Evolutionary conservation across 106 monocot genomes (phyloP).

Genomic region (Chionographis japonica): DNA sequence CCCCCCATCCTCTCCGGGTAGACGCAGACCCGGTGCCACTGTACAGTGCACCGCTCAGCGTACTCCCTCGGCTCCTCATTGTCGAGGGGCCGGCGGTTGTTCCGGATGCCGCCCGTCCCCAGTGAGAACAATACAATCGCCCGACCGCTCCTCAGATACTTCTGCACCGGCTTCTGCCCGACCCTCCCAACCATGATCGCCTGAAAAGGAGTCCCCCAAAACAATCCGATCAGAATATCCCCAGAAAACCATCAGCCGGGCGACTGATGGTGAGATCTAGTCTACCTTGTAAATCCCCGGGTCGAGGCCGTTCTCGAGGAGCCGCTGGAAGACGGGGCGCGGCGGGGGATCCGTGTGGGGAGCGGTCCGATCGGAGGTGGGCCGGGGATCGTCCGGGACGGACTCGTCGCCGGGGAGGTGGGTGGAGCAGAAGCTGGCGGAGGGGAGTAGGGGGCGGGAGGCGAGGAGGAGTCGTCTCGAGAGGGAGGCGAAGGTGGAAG

Average conservation of each 20-base stretch:
- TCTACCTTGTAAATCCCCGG: conserved; percentile 74
- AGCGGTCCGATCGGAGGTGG: background rate
- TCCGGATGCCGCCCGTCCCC: conserved; percentile 86
- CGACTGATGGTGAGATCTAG: background rate
- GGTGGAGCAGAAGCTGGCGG: conserved; percentile 8
- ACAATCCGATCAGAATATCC: background rate
- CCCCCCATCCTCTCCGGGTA: conserved; percentile 57
- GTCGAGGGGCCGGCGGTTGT: conserved; percentile 89
- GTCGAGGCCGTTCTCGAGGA: conserved; percentile 89
- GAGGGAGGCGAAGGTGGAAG: conserved; percentile 10
- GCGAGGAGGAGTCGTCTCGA: conserved; percentile 7
- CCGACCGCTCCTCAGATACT: conserved; percentile 63
- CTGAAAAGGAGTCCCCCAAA: conserved; percentile 16
- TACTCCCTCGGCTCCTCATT: conserved; percentile 82
- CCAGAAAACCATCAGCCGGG: background rate
- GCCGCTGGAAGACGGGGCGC: conserved; percentile 34
- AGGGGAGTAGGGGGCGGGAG: background rate
- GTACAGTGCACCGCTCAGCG: conserved; percentile 78
- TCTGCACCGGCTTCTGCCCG: conserved; percentile 87
- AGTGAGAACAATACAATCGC: conserved; percentile 71
- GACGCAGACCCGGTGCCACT: conserved; percentile 90
- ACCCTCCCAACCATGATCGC: conserved; percentile 89
- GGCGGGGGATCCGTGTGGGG: conserved; percentile 11
- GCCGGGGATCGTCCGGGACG: background rate
- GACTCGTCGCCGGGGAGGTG: background rate